phyloP scores from a whole-genome alignment of 2,329 filamentous ascomycete species.

The Exophiala lecanii-corni region DNA sequence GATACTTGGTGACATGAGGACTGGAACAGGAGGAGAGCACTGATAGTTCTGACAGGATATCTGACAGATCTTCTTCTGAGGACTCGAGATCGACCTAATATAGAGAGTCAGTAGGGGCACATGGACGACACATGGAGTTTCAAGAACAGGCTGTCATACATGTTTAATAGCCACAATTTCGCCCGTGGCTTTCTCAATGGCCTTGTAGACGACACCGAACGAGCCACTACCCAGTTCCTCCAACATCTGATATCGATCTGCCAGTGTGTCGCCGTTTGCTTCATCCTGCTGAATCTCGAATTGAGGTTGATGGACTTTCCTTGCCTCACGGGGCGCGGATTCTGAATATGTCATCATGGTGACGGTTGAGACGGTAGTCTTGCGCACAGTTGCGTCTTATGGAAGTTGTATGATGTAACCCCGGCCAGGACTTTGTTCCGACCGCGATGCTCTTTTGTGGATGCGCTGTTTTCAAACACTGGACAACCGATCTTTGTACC shows the following conservation, averaged over 20 bases:
- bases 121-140: too few relatives aligned
- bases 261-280: slow-evolving; percentile 24
- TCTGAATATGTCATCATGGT: slow-evolving; percentile 13
- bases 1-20: slow-evolving; percentile 94
- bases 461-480: too few relatives aligned
- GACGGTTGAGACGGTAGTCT: too few relatives aligned
- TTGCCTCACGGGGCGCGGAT: slow-evolving; percentile 11
- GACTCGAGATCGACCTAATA: slow-evolving; percentile 93
- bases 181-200: slow-evolving; percentile 82
- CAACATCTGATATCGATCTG: slow-evolving; percentile 85
- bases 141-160: too few relatives aligned
- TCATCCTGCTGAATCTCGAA: slow-evolving; percentile 24
- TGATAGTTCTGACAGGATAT: slow-evolving; percentile 96
- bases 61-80: slow-evolving; percentile 95
- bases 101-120: too few relatives aligned
- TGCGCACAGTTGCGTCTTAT: too few relatives aligned
- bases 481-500: too few relatives aligned
- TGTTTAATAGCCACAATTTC: slow-evolving; percentile 96
- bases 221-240: slow-evolving; percentile 95
- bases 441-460: too few relatives aligned
- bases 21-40: slow-evolving; percentile 87
- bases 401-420: too few relatives aligned
- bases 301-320: slow-evolving; percentile 3
- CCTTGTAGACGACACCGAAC: slow-evolving; percentile 96
- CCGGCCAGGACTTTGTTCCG: too few relatives aligned